Percentiles rank a stretch among this genome's conserved stretches.
These are phyloP conservation scores for Aureobasidium sp. DNA, from an alignment of 2,329 filamentous ascomycete species.

Conservation along the genomic window DNA sequence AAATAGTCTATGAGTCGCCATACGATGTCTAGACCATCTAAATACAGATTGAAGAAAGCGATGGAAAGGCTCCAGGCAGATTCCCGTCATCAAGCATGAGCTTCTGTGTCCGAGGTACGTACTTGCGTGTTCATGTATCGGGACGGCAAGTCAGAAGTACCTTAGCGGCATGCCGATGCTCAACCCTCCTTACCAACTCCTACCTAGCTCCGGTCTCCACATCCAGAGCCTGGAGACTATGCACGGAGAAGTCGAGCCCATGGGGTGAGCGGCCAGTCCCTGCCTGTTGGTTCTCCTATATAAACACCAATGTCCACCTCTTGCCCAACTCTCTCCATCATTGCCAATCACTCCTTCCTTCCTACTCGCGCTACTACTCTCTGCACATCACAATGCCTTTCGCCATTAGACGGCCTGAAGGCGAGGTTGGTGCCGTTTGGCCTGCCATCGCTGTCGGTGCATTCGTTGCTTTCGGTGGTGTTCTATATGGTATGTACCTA, in stretches of 20 bases:
- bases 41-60: not conserved
- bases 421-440: conserved; percentile 33
- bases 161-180: conserved; percentile 6
- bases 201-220: conserved; percentile 4
- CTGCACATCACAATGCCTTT: conserved; percentile 32
- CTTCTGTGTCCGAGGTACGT: not conserved
- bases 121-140: not conserved
- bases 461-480: conserved; percentile 30
- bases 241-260: conserved; percentile 3
- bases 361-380: not conserved
- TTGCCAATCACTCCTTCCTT: not conserved
- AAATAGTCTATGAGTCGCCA: not conserved
- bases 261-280: not conserved
- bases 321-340: not conserved
- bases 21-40: not conserved
- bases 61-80: not conserved
- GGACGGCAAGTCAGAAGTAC: not conserved
- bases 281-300: not conserved
- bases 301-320: not conserved
- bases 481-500: conserved; percentile 18
- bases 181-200: not conserved
- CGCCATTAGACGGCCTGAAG: conserved; percentile 36
- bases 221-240: not conserved
- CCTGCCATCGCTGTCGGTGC: conserved; percentile 33
- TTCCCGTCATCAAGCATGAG: not conserved